Conservation (phyloP, 345 rosid genomes). For the Euphorbia tirucalli region DNA sequence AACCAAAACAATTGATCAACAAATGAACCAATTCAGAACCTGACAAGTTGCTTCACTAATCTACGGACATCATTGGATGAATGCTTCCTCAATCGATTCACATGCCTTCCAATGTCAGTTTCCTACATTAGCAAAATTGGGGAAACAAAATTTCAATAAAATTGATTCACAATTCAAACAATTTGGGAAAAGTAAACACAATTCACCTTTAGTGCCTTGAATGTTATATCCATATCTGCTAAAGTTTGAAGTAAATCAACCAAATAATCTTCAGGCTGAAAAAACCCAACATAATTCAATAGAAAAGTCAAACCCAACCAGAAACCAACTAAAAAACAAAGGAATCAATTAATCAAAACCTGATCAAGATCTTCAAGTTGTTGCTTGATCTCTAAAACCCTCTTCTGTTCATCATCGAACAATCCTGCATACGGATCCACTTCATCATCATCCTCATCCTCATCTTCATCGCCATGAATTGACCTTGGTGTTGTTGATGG, state of each 20-base stretch:
- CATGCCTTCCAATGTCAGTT: slow-evolving; percentile 75
- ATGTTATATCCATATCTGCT: slow-evolving; percentile 94
- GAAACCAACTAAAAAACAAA: background rate
- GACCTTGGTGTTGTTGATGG: slow-evolving; percentile 52
- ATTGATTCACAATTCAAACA: background rate
- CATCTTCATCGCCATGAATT: slow-evolving; percentile 51
- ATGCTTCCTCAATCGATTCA: slow-evolving; percentile 72
- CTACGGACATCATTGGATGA: slow-evolving; percentile 64
- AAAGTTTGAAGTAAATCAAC: slow-evolving; percentile 91
- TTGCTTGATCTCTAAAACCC: slow-evolving; percentile 73
- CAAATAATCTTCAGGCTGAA: slow-evolving; percentile 81
- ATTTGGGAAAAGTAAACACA: background rate
- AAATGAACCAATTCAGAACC: slow-evolving; percentile 28
- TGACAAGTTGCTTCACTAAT: slow-evolving; percentile 86
- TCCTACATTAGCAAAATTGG: too few relatives aligned
- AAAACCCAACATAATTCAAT: background rate
- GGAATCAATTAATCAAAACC: slow-evolving; percentile 37
- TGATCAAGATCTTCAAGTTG: slow-evolving; percentile 85
- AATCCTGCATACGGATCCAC: slow-evolving; percentile 82
- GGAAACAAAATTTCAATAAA: too few relatives aligned
- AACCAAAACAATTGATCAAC: background rate
- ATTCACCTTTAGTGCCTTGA: slow-evolving; percentile 79
- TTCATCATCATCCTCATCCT: slow-evolving; percentile 19
- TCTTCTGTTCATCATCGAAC: slow-evolving; percentile 93
- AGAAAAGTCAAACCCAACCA: slow-evolving; percentile 16